Percentiles rank a stretch among this genome's conserved stretches.
These are phyloP conservation scores for Pulveroboletus sp. DNA, from an alignment of 768 basidiomycete genomes.

Conservation along the genomic window DNA sequence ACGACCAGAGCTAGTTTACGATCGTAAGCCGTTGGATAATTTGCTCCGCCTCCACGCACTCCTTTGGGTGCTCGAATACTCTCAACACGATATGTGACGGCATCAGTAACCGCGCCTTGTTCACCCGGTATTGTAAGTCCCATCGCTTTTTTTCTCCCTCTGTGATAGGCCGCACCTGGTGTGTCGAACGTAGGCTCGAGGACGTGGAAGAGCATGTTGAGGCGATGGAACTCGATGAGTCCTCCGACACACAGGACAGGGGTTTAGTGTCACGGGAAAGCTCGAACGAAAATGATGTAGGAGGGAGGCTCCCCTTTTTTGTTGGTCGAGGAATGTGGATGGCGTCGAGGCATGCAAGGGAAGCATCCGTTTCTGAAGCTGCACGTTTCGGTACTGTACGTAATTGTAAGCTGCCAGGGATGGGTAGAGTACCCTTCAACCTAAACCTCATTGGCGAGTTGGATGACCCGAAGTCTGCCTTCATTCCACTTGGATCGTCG, in stretches of 20 bases:
- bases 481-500: slow-evolving; percentile 60
- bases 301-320: slow-evolving; percentile 12
- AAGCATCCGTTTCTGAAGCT: slow-evolving; percentile 18
- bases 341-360: slow-evolving; percentile 2
- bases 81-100: slow-evolving; percentile 55
- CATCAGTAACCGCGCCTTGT: slow-evolving; percentile 54
- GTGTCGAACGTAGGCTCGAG: slow-evolving; percentile 13
- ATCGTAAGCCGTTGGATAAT: slow-evolving; percentile 30
- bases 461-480: neutral
- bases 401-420: neutral
- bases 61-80: slow-evolving; percentile 61
- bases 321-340: slow-evolving; percentile 13
- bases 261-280: slow-evolving; percentile 8
- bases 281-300: slow-evolving; percentile 9
- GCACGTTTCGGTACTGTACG: slow-evolving; percentile 14
- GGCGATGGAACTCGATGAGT: slow-evolving; percentile 21
- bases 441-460: slow-evolving; percentile 2
- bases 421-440: slow-evolving; percentile 8
- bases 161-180: slow-evolving; percentile 26
- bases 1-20: neutral
- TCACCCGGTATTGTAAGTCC: slow-evolving; percentile 62
- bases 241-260: slow-evolving; percentile 18
- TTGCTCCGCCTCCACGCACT: slow-evolving; percentile 60
- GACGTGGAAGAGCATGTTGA: slow-evolving; percentile 21
- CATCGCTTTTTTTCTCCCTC: slow-evolving; percentile 53